Evolutionary conservation across 139 green algal species (phyloP).

Genomic region (Trebouxia sp.): DNA sequence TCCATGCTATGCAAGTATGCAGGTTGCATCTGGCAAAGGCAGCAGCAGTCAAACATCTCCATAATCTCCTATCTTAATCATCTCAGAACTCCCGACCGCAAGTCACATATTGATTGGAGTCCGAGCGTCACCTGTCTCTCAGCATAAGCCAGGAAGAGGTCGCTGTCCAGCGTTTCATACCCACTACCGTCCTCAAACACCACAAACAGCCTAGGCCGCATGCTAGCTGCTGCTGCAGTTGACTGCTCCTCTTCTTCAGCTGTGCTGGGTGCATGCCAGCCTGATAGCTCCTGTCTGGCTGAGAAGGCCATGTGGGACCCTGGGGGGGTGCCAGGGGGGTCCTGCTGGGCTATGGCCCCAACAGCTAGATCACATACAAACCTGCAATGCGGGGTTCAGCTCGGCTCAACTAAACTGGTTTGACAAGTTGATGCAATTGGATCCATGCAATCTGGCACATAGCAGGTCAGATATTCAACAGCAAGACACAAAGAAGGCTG

Average conservation of each 20-base stretch:
- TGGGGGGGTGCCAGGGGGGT: neutral
- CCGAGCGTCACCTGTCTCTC: neutral
- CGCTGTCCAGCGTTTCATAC: constrained; percentile 50
- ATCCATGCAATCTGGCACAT: too few species aligned
- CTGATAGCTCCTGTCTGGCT: constrained; percentile 12
- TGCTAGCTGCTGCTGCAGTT: constrained; percentile 29
- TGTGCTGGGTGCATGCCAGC: neutral
- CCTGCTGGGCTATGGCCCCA: neutral
- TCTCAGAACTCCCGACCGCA: too few species aligned
- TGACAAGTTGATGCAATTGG: too few species aligned
- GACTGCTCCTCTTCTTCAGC: neutral
- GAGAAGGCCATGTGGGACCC: constrained; percentile 1
- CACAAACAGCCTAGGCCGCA: constrained; percentile 60
- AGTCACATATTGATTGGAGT: too few species aligned
- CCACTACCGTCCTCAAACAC: constrained; percentile 42
- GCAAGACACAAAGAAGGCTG: too few species aligned
- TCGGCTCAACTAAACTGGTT: too few species aligned
- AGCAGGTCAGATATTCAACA: too few species aligned
- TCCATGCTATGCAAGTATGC: too few species aligned
- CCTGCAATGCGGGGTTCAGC: neutral
- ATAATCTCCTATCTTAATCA: too few species aligned
- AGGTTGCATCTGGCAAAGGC: too few species aligned
- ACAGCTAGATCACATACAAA: constrained; percentile 2
- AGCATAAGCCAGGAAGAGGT: constrained; percentile 21
- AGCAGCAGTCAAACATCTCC: too few species aligned